Base-by-base conservation (phyloP, 2,329 filamentous ascomycete genomes). In the Cercospora sesami region DNA sequence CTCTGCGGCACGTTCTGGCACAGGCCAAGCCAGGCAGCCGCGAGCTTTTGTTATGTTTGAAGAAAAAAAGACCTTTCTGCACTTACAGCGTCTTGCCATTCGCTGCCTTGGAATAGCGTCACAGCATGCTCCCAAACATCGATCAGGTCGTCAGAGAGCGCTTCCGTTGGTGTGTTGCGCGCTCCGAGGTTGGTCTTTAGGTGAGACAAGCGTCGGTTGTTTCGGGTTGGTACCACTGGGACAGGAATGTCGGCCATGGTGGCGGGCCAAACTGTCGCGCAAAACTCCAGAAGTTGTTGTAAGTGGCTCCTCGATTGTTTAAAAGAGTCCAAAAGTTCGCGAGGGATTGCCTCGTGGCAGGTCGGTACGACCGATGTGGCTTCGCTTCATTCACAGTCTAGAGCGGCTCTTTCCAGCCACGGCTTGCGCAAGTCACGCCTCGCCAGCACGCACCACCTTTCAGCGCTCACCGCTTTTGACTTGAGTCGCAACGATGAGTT, bases 51-150 rank as follows among this genome's bases (percentile, higher is more conserved):
- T 31, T 31, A 31, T 31, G 30, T 12, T 3, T 31, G 30, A 9
- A 31, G 30, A 12, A 4, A 31, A 31, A 31, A 9, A 31, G 30
- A 31, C 9, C 8, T 31, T 31, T 31, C 30, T 1, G 30, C 26
- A 58, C 66, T 42, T 65, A 68, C 71, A n/a, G 78, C 72, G n/a
- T 69, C 69, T 58, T 75, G 70, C 75, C 75, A 78, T 57, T 78
- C 77, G 65, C 73, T 77, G 48, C 67, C 71, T 45, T 78, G 70
- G 67, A 75, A 77, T 1, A 79, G 72, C 5, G 74, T 68, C 12
- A 70, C 69, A 14, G 76, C 77, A 51, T 79, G 77, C 53, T 79
- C 75, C 78, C 78, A 79, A n/a, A 77, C 51, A 71, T 77, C 73
- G 53, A 75, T 59, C 3, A 72, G 69, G 26, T 72, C 65, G 65